These are phyloP conservation scores for Claviceps sp. DNA, from an alignment of 2,329 filamentous ascomycete species.

Conservation along the genomic window DNA sequence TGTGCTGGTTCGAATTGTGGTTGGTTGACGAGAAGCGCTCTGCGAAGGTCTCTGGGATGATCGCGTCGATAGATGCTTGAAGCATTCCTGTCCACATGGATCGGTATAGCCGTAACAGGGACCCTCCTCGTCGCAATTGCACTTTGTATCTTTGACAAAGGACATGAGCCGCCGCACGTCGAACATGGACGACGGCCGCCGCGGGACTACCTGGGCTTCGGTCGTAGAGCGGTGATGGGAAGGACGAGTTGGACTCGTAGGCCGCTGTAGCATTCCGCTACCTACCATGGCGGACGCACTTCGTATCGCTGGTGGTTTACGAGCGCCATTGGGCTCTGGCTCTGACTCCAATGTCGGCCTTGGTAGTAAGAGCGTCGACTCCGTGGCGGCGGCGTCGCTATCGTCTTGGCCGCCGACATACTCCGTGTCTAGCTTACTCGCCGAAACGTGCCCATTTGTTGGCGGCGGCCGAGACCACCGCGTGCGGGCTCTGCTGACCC, in stretches of 20 bases:
- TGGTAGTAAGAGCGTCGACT: constrained; percentile 33
- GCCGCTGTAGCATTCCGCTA: constrained; percentile 16
- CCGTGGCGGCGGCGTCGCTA: constrained; percentile 14
- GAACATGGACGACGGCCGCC: constrained; percentile 37
- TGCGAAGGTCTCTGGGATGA: constrained; percentile 9
- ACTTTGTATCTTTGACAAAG: constrained; percentile 51
- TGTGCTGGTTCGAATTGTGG: constrained; percentile 29
- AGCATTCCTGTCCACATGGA: constrained; percentile 52
- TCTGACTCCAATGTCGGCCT: constrained; percentile 5
- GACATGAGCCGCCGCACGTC: constrained; percentile 46
- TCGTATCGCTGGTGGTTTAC: constrained; percentile 14
- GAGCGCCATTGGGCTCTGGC: constrained; percentile 14
- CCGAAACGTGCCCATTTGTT: constrained; percentile 6
- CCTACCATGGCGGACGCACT: constrained; percentile 14
- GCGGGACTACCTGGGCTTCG: constrained; percentile 19
- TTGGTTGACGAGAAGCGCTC: constrained; percentile 20
- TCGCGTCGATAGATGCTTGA: constrained; percentile 39
- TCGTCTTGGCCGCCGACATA: constrained; percentile 5
- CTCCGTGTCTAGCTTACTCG: constrained; percentile 1
- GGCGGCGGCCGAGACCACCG: constrained; percentile 15
- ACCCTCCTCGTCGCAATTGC: constrained; percentile 46
- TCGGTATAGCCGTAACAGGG: constrained; percentile 53
- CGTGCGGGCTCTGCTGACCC: constrained; percentile 19
- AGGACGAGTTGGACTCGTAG: constrained; percentile 8
- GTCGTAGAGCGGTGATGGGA: constrained; percentile 14